phyloP scores from a whole-genome alignment of 2,329 filamentous ascomycete genomes.

The Blastomyces emzantsi region DNA sequence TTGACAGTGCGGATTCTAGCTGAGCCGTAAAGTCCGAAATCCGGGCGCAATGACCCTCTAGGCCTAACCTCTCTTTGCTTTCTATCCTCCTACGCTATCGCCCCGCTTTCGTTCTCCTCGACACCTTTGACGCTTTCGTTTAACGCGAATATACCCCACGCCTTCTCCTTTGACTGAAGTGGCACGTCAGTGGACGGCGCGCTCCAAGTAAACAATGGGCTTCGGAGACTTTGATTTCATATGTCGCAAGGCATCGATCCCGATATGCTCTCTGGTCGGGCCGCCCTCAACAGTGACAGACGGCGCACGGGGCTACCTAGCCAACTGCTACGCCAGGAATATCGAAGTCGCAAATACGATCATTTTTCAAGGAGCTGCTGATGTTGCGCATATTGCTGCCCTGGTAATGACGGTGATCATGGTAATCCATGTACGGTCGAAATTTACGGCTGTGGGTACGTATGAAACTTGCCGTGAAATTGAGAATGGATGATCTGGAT shows the following conservation, averaged over 20 bases:
- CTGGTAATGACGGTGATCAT: slow-evolving; percentile 92
- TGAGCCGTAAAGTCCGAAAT: neutral
- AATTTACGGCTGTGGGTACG: slow-evolving; percentile 95
- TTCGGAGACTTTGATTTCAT: slow-evolving; percentile 87
- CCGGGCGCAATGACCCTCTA: slow-evolving; percentile 4
- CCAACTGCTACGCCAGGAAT: slow-evolving; percentile 85
- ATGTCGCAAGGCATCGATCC: slow-evolving; percentile 76
- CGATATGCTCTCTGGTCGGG: slow-evolving; percentile 79
- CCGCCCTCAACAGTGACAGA: slow-evolving; percentile 51
- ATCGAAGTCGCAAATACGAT: slow-evolving; percentile 97
- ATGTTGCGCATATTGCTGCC: slow-evolving; percentile 84
- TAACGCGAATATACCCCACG: slow-evolving; percentile 17
- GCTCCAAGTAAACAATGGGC: slow-evolving; percentile 52
- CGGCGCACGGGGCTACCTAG: slow-evolving; percentile 69
- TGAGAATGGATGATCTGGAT: slow-evolving; percentile 3
- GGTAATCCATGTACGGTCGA: slow-evolving; percentile 92
- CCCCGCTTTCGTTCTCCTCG: neutral
- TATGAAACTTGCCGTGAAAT: slow-evolving; percentile 8
- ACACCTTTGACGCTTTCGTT: slow-evolving; percentile 13
- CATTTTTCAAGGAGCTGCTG: slow-evolving; percentile 89
- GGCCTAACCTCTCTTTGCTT: neutral
- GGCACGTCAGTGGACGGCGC: neutral
- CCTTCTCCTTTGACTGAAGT: slow-evolving; percentile 6
- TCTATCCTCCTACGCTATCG: neutral
- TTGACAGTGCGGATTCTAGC: neutral